Evolutionary conservation across 805 yeast genomes (phyloP).

Genomic region (Yamadazyma sp.): DNA sequence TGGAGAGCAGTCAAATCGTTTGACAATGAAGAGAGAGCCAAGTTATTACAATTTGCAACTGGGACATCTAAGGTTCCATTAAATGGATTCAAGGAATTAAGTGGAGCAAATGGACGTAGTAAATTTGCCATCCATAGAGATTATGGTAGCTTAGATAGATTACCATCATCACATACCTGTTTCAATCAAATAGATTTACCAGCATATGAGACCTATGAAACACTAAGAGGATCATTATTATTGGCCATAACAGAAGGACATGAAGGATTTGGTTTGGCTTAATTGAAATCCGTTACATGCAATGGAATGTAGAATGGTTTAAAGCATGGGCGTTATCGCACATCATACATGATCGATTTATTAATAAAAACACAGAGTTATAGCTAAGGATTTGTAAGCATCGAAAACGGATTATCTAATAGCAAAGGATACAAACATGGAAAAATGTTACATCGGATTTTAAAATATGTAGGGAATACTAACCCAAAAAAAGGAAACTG

Average conservation of each 20-base stretch:
- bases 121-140: constrained; percentile 89
- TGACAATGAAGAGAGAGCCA: constrained; percentile 91
- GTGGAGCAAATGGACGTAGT: constrained; percentile 82
- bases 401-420: too few relatives aligned
- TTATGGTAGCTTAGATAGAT: constrained; percentile 77
- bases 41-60: constrained; percentile 89
- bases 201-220: constrained; percentile 85
- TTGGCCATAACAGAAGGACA: constrained; percentile 91
- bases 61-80: constrained; percentile 97
- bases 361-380: too few relatives aligned
- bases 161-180: constrained; percentile 93
- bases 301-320: too few relatives aligned
- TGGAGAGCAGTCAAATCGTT: constrained; percentile 97
- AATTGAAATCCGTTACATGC: constrained; percentile 5
- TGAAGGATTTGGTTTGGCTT: constrained; percentile 92
- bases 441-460: too few relatives aligned
- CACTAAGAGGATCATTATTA: constrained; percentile 73
- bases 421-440: too few relatives aligned
- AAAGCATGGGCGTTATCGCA: too few relatives aligned
- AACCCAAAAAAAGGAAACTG: too few relatives aligned
- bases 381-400: too few relatives aligned
- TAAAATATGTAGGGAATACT: too few relatives aligned
- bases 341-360: too few relatives aligned
- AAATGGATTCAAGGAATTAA: constrained; percentile 86
- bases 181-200: constrained; percentile 95